Conservation (phyloP, 768 basidiomycete genomes). For the Suillus fuscotomentosus region DNA sequence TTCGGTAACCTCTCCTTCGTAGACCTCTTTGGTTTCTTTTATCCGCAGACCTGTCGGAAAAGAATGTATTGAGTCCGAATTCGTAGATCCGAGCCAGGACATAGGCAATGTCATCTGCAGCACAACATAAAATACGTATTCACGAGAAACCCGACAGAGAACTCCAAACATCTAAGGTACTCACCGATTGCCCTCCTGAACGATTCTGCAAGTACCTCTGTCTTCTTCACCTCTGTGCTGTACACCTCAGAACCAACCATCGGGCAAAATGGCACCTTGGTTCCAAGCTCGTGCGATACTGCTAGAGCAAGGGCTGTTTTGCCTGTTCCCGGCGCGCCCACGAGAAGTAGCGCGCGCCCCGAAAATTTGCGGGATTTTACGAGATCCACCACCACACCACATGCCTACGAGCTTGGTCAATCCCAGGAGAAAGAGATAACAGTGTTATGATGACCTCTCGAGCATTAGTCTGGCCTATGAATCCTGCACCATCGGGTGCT, state of each 20-base stretch:
- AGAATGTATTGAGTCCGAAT: background rate
- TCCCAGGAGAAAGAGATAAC: background rate
- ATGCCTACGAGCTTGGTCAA: conserved; percentile 54
- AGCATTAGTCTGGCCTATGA: conserved; percentile 87
- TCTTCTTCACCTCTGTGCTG: conserved; percentile 97
- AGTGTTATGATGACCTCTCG: conserved; percentile 63
- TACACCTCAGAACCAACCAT: conserved; percentile 99
- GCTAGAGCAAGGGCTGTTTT: conserved; percentile 98
- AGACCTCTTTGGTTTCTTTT: conserved; percentile 99
- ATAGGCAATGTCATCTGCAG: background rate
- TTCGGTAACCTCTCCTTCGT: conserved; percentile 98
- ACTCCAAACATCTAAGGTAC: conserved; percentile 25
- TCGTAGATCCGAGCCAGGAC: background rate
- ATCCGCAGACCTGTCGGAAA: conserved; percentile 77
- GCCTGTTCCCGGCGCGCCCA: conserved; percentile 95
- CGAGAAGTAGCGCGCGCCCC: conserved; percentile 87
- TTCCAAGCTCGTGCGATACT: conserved; percentile 89
- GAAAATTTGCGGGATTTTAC: conserved; percentile 92
- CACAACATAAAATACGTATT: background rate
- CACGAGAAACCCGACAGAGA: background rate
- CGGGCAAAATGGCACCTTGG: conserved; percentile 96
- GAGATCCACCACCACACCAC: conserved; percentile 86
- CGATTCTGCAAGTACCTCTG: conserved; percentile 92
- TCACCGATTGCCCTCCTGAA: conserved; percentile 94
- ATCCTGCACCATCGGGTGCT: conserved; percentile 70